A percentile compares a stretch with the other conserved stretches of the same genome.
Evolutionary conservation across 2,329 filamentous ascomycete genomes (phyloP).

Genomic region (Rhinocladiella similis): DNA sequence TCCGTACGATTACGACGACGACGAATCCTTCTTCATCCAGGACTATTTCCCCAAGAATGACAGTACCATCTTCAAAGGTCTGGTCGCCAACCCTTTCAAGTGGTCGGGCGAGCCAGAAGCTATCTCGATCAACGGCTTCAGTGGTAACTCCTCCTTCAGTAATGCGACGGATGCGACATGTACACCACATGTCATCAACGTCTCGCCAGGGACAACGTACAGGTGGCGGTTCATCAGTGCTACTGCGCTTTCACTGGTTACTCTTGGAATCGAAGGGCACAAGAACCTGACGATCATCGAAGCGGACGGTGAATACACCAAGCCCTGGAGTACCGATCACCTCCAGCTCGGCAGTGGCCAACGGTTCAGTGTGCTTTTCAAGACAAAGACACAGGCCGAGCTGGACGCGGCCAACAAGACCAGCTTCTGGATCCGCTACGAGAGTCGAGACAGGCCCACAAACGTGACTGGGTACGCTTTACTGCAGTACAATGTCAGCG

Average conservation of each 20-base stretch:
- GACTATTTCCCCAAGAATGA: constrained; percentile 62
- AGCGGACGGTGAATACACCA: constrained; percentile 52
- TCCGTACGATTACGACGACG: constrained; percentile 64
- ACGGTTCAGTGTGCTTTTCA: constrained; percentile 60
- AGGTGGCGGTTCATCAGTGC: constrained; percentile 61
- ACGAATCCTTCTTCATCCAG: constrained; percentile 55
- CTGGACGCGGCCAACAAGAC: constrained; percentile 40
- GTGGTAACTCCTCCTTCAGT: constrained; percentile 44
- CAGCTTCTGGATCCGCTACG: constrained; percentile 48
- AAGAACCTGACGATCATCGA: constrained; percentile 58
- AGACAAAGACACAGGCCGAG: constrained; percentile 45
- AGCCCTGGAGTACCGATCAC: constrained; percentile 40
- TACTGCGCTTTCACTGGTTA: constrained; percentile 56
- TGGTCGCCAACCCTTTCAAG: constrained; percentile 51
- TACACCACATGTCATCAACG: constrained; percentile 54
- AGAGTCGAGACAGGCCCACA: constrained; percentile 30
- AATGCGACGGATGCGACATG: constrained; percentile 39
- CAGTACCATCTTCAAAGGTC: constrained; percentile 49
- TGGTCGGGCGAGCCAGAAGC: constrained; percentile 62
- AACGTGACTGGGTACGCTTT: constrained; percentile 34
- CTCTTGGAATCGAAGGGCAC: constrained; percentile 60
- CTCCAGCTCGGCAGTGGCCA: constrained; percentile 61
- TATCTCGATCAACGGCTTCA: constrained; percentile 59
- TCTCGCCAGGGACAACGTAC: constrained; percentile 62
- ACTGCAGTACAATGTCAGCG: constrained; percentile 24